phyloP scores from a whole-genome alignment of 1,284 basidiomycete species.

The Trichosporon faecale region DNA sequence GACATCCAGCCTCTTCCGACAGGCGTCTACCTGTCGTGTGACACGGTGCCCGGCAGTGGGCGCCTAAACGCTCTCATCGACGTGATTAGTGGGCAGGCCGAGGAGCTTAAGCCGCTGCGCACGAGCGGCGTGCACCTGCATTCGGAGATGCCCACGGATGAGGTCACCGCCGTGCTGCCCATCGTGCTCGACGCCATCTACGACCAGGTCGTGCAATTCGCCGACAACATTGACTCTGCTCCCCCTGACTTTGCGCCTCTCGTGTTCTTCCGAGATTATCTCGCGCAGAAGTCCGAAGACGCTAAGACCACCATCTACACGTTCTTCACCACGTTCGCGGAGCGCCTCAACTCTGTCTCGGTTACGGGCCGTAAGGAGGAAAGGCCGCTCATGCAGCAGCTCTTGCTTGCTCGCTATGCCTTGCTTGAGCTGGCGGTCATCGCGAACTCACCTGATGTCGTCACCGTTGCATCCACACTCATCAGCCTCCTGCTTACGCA shows the following conservation, averaged over 20 bases:
- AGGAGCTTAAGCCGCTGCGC: conserved; percentile 14
- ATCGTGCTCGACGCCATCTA: conserved; percentile 33
- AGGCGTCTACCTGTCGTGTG: conserved; percentile 35
- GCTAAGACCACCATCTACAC: conserved; percentile 2
- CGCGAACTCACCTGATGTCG: conserved; percentile 11
- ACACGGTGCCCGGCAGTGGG: conserved; percentile 33
- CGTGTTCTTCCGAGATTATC: conserved; percentile 28
- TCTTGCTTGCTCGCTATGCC: conserved; percentile 61
- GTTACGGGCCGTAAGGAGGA: conserved; percentile 18
- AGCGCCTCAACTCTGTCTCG: background rate
- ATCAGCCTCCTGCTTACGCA: conserved; percentile 59
- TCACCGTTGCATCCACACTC: conserved; percentile 46
- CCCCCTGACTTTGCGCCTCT: conserved; percentile 23
- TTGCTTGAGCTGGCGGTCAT: conserved; percentile 58
- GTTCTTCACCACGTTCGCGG: background rate
- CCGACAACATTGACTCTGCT: conserved; percentile 13
- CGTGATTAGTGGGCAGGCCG: conserved; percentile 13
- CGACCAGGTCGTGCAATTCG: conserved; percentile 20
- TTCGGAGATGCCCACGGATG: conserved; percentile 26
- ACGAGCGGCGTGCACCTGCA: conserved; percentile 28
- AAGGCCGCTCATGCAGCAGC: conserved; percentile 17
- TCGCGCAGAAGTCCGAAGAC: background rate
- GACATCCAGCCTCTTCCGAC: conserved; percentile 48
- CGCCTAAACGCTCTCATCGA: conserved; percentile 22
- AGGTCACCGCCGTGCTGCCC: conserved; percentile 28